These are phyloP conservation scores for Dendryphion nanum DNA, from an alignment of 2,329 filamentous ascomycete species.

Conservation along the genomic window DNA sequence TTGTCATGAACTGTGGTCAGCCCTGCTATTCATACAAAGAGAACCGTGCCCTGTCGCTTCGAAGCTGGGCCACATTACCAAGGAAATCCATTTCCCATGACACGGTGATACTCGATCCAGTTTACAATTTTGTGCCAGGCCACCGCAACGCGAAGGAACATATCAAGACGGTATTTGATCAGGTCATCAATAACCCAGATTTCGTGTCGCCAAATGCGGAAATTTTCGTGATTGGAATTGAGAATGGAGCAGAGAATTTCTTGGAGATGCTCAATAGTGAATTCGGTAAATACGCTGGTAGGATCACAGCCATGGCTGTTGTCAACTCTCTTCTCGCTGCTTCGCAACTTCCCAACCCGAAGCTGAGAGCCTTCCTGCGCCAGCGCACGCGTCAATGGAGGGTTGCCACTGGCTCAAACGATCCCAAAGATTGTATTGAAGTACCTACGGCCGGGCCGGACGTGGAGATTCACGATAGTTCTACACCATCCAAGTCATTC, in stretches of 20 bases:
- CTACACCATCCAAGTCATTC: slow-evolving; percentile 2
- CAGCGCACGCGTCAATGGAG: slow-evolving; percentile 35
- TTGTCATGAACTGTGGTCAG: slow-evolving; percentile 78
- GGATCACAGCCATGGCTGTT: slow-evolving; percentile 32
- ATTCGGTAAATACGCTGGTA: slow-evolving; percentile 25
- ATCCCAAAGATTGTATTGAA: slow-evolving; percentile 21
- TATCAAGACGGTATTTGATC: slow-evolving; percentile 64
- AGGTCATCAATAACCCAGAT: slow-evolving; percentile 52
- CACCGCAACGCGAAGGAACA: slow-evolving; percentile 62
- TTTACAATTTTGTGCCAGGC: slow-evolving; percentile 61
- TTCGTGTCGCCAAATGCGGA: slow-evolving; percentile 51
- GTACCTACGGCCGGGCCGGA: slow-evolving; percentile 19
- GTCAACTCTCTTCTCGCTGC: slow-evolving; percentile 19
- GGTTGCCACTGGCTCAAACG: slow-evolving; percentile 10
- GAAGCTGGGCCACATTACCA: slow-evolving; percentile 58
- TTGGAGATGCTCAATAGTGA: slow-evolving; percentile 59
- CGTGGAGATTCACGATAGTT: not conserved
- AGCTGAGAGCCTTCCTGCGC: slow-evolving; percentile 28
- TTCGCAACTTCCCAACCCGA: slow-evolving; percentile 21
- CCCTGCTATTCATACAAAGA: slow-evolving; percentile 71
- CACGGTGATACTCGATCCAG: slow-evolving; percentile 51
- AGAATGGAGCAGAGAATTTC: slow-evolving; percentile 61
- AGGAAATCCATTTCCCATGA: slow-evolving; percentile 60
- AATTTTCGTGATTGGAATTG: slow-evolving; percentile 70
- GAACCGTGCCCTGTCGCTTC: slow-evolving; percentile 58